A percentile compares a stretch with the other conserved stretches of the same genome.
Conservation (phyloP, 75 land plant species). For the Pinus taeda region DNA sequence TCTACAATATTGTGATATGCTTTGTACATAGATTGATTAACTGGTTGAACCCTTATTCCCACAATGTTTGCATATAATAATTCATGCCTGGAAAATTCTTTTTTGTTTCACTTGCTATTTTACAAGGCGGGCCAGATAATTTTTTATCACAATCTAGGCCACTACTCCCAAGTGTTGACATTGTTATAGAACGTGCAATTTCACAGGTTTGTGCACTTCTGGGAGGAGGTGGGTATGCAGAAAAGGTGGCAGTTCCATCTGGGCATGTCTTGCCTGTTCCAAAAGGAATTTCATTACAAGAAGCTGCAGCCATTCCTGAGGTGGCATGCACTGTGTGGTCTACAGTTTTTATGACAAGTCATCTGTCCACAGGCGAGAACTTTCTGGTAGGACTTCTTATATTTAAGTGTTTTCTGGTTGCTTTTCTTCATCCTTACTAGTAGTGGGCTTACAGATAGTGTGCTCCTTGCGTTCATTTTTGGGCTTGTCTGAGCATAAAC, state of each 20-base stretch:
- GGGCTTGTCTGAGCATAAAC: no score
- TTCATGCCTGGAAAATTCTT: neutral
- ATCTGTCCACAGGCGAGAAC: slow-evolving; percentile 65
- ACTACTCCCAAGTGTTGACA: neutral
- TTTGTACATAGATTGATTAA: neutral
- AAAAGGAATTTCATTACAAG: slow-evolving; percentile 64
- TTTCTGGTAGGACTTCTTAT: slow-evolving; percentile 53
- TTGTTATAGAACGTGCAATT: neutral
- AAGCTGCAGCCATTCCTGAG: slow-evolving; percentile 95
- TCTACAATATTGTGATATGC: neutral
- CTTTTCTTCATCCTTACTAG: neutral
- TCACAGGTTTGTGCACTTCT: slow-evolving; percentile 91
- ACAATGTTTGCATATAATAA: neutral
- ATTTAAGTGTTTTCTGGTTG: neutral
- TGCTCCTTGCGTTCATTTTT: no score
- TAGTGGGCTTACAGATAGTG: no score
- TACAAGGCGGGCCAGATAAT: neutral
- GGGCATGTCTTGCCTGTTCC: slow-evolving; percentile 88
- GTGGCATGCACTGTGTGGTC: slow-evolving; percentile 99
- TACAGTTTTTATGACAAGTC: slow-evolving; percentile 85
- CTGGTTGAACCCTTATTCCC: neutral
- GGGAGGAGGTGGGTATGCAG: slow-evolving; percentile 96
- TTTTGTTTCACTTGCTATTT: neutral
- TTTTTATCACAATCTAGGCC: neutral
- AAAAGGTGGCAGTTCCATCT: slow-evolving; percentile 82